Base-by-base conservation (phyloP, 768 basidiomycete genomes). In the Boletus pseudo-olivaceus region DNA sequence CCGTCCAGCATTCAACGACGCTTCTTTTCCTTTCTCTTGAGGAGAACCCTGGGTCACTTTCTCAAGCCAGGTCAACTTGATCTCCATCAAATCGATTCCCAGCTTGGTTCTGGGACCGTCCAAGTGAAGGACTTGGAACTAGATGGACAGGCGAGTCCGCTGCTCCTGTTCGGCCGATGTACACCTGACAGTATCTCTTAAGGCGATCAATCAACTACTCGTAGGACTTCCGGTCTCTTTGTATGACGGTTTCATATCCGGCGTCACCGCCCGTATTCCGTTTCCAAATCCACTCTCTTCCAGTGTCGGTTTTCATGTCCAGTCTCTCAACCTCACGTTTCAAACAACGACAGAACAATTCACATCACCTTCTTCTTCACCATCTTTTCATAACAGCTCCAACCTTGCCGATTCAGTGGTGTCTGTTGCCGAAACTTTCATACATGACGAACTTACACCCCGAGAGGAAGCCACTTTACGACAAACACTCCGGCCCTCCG, bases 21-120 rank as follows among this genome's bases (percentile, higher is more conserved):
- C 53, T 94, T 98, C 73, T 77, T 98, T 34, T 93, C 93, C 1
- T 98, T 93, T 68, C 73, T 93, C 49, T 79, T 98, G 57, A 88
- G 85, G 77, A 85, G 84, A 63, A 79, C 83, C 8, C 75, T 98
- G 0, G 95, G 95, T 11, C 88, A 88, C 66, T 79, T 97, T 56
- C 79, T 98, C 50, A 89, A 87, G 67, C 90, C 90, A 10, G 94
- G 92, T 15, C 93, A 94, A 63, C 81, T 97, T 53, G 90, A 97
- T 72, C 77, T 82, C 48, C 80, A 86, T 51, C 85, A 92, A 72
- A 87, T 97, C 62, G 92, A 96, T 62, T 89, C 92, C 29, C 92
- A 96, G 72, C 87, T 98, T 63, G 88, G 91, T n/a, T 88, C 87
- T 39, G 95, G 95, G 17, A 87, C 82, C 67, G 84, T 97, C 5